A percentile compares a stretch with the other conserved stretches of the same genome.
Conservation (phyloP, 129 eudicot species). For the Escallonia rubra region DNA sequence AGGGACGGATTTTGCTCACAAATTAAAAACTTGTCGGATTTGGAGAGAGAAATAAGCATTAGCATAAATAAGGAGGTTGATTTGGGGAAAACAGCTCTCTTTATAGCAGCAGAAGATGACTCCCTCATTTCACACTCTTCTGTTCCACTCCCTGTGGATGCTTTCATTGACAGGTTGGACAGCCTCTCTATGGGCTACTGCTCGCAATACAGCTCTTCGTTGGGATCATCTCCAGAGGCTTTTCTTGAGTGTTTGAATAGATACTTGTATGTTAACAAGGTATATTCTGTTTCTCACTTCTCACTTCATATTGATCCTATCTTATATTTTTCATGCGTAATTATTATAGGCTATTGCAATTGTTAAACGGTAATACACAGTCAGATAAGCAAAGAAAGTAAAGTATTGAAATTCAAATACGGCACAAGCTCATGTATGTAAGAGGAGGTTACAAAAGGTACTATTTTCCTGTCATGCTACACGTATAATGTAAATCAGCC, state of each 20-base stretch:
- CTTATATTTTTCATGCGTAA: too few species aligned
- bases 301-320: too few species aligned
- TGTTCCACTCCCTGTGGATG: constrained; percentile 91
- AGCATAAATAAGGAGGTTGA: constrained; percentile 49
- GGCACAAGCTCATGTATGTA: too few species aligned
- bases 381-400: too few species aligned
- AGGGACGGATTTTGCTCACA: constrained; percentile 70
- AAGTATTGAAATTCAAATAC: too few species aligned
- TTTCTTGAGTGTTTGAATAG: constrained; percentile 65
- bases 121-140: constrained; percentile 89
- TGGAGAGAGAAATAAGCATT: constrained; percentile 87
- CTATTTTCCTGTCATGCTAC: too few species aligned
- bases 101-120: constrained; percentile 92
- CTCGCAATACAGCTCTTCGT: constrained; percentile 59
- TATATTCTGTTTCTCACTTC: constrained; percentile 8
- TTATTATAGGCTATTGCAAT: too few species aligned
- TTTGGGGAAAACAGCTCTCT: constrained; percentile 73
- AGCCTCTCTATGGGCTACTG: constrained; percentile 67
- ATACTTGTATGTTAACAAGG: constrained; percentile 70
- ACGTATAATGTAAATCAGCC: too few species aligned
- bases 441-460: too few species aligned
- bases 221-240: constrained; percentile 61
- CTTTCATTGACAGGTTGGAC: constrained; percentile 69
- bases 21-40: constrained; percentile 39
- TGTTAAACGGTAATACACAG: too few species aligned